These are phyloP conservation scores for Sclerotiophoma versabilis DNA, from an alignment of 2,329 filamentous ascomycete genomes.

Conservation along the genomic window DNA sequence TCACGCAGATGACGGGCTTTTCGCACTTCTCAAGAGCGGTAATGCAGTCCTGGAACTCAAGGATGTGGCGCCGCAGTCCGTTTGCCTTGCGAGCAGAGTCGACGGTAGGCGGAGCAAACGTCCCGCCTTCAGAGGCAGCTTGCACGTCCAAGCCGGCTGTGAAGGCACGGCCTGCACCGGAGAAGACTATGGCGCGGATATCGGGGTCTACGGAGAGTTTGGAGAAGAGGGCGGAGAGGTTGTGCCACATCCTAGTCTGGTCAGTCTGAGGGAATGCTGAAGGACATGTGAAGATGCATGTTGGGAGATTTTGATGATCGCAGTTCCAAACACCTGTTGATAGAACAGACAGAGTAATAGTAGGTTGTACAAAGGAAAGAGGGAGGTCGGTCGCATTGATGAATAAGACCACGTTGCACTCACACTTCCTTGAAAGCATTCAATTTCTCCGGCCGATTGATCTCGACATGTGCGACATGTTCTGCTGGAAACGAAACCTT, in stretches of 20 bases:
- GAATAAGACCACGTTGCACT: slow-evolving; percentile 27
- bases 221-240: slow-evolving; percentile 75
- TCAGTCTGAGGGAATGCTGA: not conserved
- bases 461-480: slow-evolving; percentile 88
- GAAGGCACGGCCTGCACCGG: slow-evolving; percentile 84
- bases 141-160: slow-evolving; percentile 84
- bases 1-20: slow-evolving; percentile 63
- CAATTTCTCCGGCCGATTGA: slow-evolving; percentile 84
- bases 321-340: too few species aligned
- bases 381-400: not conserved
- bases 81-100: slow-evolving; percentile 69
- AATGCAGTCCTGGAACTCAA: slow-evolving; percentile 82
- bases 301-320: too few species aligned
- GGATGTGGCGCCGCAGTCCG: slow-evolving; percentile 69
- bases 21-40: slow-evolving; percentile 81
- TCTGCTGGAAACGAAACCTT: slow-evolving; percentile 73
- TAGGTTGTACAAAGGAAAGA: too few species aligned
- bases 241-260: slow-evolving; percentile 75
- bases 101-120: slow-evolving; percentile 40
- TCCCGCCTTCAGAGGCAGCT: slow-evolving; percentile 65
- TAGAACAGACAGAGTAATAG: not conserved
- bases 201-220: slow-evolving; percentile 74
- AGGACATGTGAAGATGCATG: not conserved
- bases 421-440: slow-evolving; percentile 82
- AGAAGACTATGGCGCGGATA: slow-evolving; percentile 79